These are phyloP conservation scores for Alternaria sp. DNA, from an alignment of 2,329 filamentous ascomycete species.

Conservation along the genomic window DNA sequence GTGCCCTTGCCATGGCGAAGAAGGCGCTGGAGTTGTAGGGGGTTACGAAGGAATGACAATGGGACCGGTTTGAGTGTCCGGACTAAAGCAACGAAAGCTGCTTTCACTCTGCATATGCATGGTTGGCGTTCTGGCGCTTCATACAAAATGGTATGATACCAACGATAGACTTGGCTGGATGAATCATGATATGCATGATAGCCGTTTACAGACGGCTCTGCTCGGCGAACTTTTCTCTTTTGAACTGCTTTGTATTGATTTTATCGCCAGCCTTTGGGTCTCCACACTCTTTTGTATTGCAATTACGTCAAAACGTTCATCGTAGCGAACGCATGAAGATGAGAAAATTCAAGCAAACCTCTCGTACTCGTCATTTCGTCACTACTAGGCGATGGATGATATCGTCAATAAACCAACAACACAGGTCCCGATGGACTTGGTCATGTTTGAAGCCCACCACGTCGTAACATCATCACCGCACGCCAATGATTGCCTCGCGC, in stretches of 20 bases:
- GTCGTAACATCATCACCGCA: neutral
- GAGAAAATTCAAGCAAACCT: neutral
- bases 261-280: neutral
- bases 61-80: neutral
- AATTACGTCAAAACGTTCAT: neutral
- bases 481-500: conserved; percentile 6
- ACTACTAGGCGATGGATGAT: neutral
- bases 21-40: conserved; percentile 67
- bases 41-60: neutral
- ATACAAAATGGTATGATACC: conserved; percentile 40
- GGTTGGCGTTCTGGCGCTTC: conserved; percentile 41
- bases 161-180: conserved; percentile 31
- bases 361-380: neutral
- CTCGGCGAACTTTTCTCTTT: neutral
- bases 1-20: conserved; percentile 83
- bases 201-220: neutral
- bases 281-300: neutral
- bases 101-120: conserved; percentile 38
- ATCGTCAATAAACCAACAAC: neutral
- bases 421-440: neutral
- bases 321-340: neutral
- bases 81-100: conserved; percentile 26
- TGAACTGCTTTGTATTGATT: neutral
- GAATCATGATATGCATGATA: conserved; percentile 12
- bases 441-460: neutral